Evolutionary conservation across 2,329 filamentous ascomycete genomes (phyloP).

Genomic region (Thermothelomyces thermophilus): DNA sequence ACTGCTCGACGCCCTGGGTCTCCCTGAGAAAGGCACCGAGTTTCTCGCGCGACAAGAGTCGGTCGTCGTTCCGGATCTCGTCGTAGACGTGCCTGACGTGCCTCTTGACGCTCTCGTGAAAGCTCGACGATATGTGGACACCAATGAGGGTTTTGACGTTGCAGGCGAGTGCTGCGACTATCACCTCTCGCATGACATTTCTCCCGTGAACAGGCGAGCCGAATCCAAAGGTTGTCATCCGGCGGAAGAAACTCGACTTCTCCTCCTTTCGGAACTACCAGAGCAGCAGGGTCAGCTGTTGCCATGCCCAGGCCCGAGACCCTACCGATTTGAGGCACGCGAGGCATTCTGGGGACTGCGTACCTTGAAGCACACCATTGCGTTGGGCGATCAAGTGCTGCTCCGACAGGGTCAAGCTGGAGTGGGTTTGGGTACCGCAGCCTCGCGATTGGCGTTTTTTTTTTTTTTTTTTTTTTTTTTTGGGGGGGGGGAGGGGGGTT

Average conservation of each 20-base stretch:
- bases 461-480: too few relatives aligned
- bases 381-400: background rate
- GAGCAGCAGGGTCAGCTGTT: slow-evolving; percentile 9
- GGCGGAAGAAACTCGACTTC: slow-evolving; percentile 21
- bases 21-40: slow-evolving; percentile 45
- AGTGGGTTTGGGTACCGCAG: slow-evolving; percentile 9
- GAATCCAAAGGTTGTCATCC: slow-evolving; percentile 21
- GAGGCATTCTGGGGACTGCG: background rate
- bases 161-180: slow-evolving; percentile 19
- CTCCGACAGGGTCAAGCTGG: slow-evolving; percentile 12
- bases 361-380: slow-evolving; percentile 19
- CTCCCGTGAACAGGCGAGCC: slow-evolving; percentile 18
- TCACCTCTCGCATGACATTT: slow-evolving; percentile 15
- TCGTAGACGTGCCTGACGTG: slow-evolving; percentile 44
- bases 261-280: slow-evolving; percentile 18
- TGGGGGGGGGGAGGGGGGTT: too few relatives aligned
- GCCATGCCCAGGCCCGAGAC: background rate
- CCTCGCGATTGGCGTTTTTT: slow-evolving; percentile 5
- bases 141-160: slow-evolving; percentile 21
- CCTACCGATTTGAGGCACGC: background rate
- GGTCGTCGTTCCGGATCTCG: slow-evolving; percentile 33
- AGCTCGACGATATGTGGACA: slow-evolving; percentile 17
- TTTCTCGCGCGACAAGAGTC: slow-evolving; percentile 32
- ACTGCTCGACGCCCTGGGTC: slow-evolving; percentile 40
- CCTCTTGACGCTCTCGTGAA: slow-evolving; percentile 38